Evolutionary conservation across 148 eudicot genomes (phyloP), one percentile per base, ranked within the genome.

Genomic region (Silene conica): DNA sequence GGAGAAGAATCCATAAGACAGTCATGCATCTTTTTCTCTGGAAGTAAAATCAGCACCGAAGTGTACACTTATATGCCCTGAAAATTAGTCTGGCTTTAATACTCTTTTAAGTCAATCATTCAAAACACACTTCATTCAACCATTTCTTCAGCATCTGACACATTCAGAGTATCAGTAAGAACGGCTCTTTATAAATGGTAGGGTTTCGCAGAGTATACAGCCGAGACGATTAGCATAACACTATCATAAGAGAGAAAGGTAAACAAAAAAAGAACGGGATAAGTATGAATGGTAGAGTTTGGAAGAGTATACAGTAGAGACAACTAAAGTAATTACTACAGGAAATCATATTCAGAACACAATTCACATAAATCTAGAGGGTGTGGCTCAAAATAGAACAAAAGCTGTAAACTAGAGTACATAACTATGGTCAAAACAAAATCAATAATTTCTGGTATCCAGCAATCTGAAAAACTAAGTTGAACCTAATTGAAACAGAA

Each of bases 1-100:
- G 67, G 52, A 20, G 38, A 45, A 23, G 25, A 43, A 62, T 50
- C 38, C 76, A 78, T 23, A n/a, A 6, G 9, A 14, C 70, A 46
- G 71, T 26, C 22, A 48, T 64, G 45, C 11, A 72, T 52, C 54
- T 54, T 41, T 71, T 22, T 26, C 52, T 56, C 21, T 56, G 19
- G 21, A 70, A 18, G 25, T 31, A 38, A 71, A 65, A 6, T 54
- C 52, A 26, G n/a, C 34, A 31, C 19, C 28, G 67, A 63, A 65
- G 25, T 72, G 21, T 38, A 59, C 52, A 16, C 18, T 54, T 9
- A 31, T 8, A 22, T 15, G 3, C 28, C 57, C 22, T 20, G 55
- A 55, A 26, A 18, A 73, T 12, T 19, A 45, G 16, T 25, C 22
- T 26, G 23, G 13, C 13, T 12, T 14, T 48, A 31, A 15, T 64